Evolutionary conservation across 768 basidiomycete species (phyloP).

Genomic region (Candolleomyces eurysporus): DNA sequence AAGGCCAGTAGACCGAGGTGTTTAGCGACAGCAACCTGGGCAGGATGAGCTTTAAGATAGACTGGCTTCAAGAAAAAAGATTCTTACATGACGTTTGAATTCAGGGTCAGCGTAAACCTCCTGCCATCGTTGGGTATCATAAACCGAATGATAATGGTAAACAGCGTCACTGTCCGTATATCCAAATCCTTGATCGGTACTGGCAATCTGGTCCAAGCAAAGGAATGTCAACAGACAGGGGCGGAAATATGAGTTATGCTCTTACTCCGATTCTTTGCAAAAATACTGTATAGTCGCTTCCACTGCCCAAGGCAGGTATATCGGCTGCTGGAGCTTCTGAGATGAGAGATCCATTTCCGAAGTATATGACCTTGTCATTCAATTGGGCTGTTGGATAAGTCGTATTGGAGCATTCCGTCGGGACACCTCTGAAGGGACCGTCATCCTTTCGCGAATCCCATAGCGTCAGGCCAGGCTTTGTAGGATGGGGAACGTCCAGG

Average conservation of each 20-base stretch:
- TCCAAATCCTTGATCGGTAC: conserved; percentile 40
- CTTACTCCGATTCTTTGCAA: conserved; percentile 61
- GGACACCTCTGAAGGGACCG: conserved; percentile 27
- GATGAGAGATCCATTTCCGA: not conserved
- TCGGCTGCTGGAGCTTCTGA: conserved; percentile 19
- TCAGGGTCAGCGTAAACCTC: conserved; percentile 70
- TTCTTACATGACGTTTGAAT: conserved; percentile 61
- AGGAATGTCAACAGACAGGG: not conserved
- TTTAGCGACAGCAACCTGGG: conserved; percentile 64
- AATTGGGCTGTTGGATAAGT: too few relatives aligned
- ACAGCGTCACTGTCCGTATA: conserved; percentile 47
- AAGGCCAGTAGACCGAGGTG: conserved; percentile 62
- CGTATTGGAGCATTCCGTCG: not conserved
- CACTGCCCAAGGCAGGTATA: conserved; percentile 66
- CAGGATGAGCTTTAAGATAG: not conserved
- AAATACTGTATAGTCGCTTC: conserved; percentile 91
- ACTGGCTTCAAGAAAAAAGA: conserved; percentile 5
- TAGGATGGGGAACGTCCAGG: conserved; percentile 72
- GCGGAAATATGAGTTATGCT: not conserved
- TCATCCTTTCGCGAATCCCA: conserved; percentile 75
- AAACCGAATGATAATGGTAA: conserved; percentile 75
- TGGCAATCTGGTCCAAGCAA: conserved; percentile 31
- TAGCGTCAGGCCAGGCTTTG: conserved; percentile 56
- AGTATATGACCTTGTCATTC: not conserved
- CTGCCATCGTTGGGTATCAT: conserved; percentile 69